Evolutionary conservation across 805 yeast species (phyloP).

Genomic region (Yarrowia porcina): DNA sequence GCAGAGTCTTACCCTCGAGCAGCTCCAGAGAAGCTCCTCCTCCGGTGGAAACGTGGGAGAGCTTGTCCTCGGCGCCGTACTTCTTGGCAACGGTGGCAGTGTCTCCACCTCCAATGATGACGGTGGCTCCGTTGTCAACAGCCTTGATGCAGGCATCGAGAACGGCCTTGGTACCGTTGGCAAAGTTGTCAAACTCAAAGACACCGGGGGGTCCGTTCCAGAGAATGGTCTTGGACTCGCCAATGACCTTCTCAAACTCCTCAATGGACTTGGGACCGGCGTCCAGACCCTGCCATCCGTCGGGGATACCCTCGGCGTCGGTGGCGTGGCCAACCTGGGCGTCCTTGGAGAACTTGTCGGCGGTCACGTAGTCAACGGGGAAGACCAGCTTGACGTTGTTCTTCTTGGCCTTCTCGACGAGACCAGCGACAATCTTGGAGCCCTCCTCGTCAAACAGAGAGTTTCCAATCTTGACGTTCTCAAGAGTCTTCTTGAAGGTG

Average conservation of each 20-base stretch:
- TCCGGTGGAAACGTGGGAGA: constrained; percentile 98
- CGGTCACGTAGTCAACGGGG: constrained; percentile 95
- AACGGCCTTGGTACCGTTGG: constrained; percentile 85
- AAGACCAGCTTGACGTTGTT: constrained; percentile 89
- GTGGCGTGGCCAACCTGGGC: constrained; percentile 84
- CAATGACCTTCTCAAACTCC: constrained; percentile 77
- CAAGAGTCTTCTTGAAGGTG: constrained; percentile 93
- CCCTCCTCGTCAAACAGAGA: constrained; percentile 93
- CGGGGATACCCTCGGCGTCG: constrained; percentile 89
- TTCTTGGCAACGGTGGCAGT: constrained; percentile 98
- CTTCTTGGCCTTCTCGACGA: constrained; percentile 94
- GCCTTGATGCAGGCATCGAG: constrained; percentile 85
- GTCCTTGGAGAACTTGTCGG: constrained; percentile 88
- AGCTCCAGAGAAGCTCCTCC: constrained; percentile 99
- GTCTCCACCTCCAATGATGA: constrained; percentile 98
- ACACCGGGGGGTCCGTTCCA: constrained; percentile 99
- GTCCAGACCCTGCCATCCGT: constrained; percentile 93
- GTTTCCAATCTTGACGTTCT: constrained; percentile 82
- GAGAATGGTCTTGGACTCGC: constrained; percentile 93
- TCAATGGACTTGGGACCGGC: constrained; percentile 85
- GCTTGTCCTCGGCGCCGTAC: constrained; percentile 92
- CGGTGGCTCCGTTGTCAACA: constrained; percentile 86
- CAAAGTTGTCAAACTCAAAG: constrained; percentile 91
- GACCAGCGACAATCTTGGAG: constrained; percentile 88
- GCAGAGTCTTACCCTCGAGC: constrained; percentile 96